These are phyloP conservation scores for Beauveria caledonica DNA, from an alignment of 2,329 filamentous ascomycete species.

Conservation along the genomic window DNA sequence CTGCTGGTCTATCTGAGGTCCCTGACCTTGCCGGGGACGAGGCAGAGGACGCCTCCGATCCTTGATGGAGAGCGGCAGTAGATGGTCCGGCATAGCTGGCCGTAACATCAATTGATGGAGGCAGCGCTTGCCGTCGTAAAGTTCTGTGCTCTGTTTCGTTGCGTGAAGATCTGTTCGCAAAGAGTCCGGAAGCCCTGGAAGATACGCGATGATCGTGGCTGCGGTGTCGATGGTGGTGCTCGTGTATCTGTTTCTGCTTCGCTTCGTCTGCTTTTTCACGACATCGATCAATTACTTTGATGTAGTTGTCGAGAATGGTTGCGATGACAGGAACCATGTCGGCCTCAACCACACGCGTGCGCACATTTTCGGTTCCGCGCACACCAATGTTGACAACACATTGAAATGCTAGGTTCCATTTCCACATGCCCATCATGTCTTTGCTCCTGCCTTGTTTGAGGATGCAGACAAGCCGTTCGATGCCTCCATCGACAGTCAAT, in stretches of 20 bases:
- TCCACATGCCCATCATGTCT: slow-evolving; percentile 99
- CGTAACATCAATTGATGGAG: slow-evolving; percentile 57
- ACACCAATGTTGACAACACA: slow-evolving; percentile 99
- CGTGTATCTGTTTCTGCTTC: slow-evolving; percentile 59
- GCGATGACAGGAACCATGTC: slow-evolving; percentile 99
- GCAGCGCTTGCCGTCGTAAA: slow-evolving; percentile 70
- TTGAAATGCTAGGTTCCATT: slow-evolving; percentile 98
- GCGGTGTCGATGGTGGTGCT: slow-evolving; percentile 43
- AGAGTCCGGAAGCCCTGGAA: slow-evolving; percentile 31
- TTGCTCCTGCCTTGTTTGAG: slow-evolving; percentile 94
- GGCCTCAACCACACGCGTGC: slow-evolving; percentile 92
- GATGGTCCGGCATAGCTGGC: slow-evolving; percentile 32
- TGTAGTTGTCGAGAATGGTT: slow-evolving; percentile 96
- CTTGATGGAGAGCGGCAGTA: slow-evolving; percentile 20
- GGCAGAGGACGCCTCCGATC: slow-evolving; percentile 16
- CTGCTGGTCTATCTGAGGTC: slow-evolving; percentile 14
- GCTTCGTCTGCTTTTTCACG: slow-evolving; percentile 78
- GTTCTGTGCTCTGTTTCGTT: slow-evolving; percentile 52
- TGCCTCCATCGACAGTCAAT: slow-evolving; percentile 94
- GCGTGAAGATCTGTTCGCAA: slow-evolving; percentile 44
- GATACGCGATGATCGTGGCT: slow-evolving; percentile 40
- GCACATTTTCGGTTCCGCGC: slow-evolving; percentile 84
- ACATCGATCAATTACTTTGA: slow-evolving; percentile 89
- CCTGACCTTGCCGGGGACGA: slow-evolving; percentile 6
- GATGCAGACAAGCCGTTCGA: slow-evolving; percentile 93